Conservation (phyloP, 2,329 filamentous ascomycete species). For the Apiospora arundinis region DNA sequence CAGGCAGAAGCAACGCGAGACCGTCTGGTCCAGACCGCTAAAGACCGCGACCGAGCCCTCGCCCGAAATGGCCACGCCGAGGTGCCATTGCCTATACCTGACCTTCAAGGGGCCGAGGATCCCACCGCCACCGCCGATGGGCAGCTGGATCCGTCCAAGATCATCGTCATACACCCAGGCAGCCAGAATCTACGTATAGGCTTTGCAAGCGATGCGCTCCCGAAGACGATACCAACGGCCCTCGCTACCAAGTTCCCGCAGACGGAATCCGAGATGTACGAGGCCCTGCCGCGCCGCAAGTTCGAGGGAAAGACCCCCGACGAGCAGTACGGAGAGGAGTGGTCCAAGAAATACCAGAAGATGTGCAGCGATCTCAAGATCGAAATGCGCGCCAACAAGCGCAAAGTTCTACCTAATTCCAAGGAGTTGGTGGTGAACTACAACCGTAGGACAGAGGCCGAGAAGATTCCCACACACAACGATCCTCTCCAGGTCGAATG, state of each 20-base stretch:
- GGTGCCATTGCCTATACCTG: constrained; percentile 57
- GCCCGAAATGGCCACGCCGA: constrained; percentile 77
- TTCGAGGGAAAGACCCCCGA: constrained; percentile 69
- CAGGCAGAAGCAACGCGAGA: constrained; percentile 88
- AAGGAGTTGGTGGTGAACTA: constrained; percentile 95
- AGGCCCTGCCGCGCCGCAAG: constrained; percentile 76
- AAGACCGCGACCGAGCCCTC: constrained; percentile 85
- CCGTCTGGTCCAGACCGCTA: constrained; percentile 81
- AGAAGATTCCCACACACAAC: constrained; percentile 92
- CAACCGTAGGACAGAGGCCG: constrained; percentile 83
- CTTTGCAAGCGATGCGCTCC: constrained; percentile 92
- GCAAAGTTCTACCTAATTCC: constrained; percentile 94
- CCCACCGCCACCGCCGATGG: constrained; percentile 63
- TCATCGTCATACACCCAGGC: constrained; percentile 93
- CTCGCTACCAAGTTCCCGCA: constrained; percentile 80
- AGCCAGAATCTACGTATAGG: constrained; percentile 96
- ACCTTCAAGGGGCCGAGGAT: constrained; percentile 64
- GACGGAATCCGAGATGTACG: constrained; percentile 84
- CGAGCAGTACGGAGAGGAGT: constrained; percentile 87
- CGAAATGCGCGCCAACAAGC: constrained; percentile 92
- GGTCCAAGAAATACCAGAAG: constrained; percentile 75
- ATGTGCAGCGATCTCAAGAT: constrained; percentile 87
- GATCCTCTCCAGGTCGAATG: constrained; percentile 93
- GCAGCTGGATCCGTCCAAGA: constrained; percentile 78
- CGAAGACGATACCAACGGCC: constrained; percentile 92